Percentiles rank a stretch among this genome's conserved stretches.
These are phyloP conservation scores for Psilocybe cubensis DNA, from an alignment of 768 basidiomycete genomes.

Conservation along the genomic window DNA sequence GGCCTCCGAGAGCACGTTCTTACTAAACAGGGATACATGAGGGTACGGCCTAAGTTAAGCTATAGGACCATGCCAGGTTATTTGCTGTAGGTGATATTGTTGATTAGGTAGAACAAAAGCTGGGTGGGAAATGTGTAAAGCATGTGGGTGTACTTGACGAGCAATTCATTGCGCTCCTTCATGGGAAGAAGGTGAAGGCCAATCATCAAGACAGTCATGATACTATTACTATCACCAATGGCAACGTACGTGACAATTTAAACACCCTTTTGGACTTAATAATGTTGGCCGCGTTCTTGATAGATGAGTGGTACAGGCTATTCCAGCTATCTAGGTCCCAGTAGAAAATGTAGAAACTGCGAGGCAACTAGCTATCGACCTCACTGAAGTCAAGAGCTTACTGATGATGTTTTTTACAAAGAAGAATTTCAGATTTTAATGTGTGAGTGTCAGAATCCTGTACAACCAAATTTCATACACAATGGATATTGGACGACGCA, in stretches of 20 bases:
- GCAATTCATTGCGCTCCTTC: constrained; percentile 45
- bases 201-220: constrained; percentile 19
- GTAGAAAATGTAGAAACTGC: not conserved
- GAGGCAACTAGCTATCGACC: not conserved
- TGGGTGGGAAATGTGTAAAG: constrained; percentile 41
- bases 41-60: constrained; percentile 52
- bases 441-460: too few species aligned
- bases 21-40: constrained; percentile 40
- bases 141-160: constrained; percentile 46
- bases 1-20: constrained; percentile 24
- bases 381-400: not conserved
- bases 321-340: not conserved
- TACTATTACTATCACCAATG: constrained; percentile 22
- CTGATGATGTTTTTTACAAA: not conserved
- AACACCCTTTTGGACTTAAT: not conserved
- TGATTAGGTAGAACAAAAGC: constrained; percentile 60
- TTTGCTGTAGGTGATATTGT: constrained; percentile 64
- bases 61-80: constrained; percentile 47
- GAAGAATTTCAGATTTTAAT: not conserved
- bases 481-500: too few species aligned
- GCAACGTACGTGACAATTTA: constrained; percentile 14
- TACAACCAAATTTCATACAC: too few species aligned
- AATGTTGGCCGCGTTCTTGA: too few species aligned
- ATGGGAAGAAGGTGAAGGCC: constrained; percentile 28
- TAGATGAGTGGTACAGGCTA: not conserved